A percentile compares a stretch with the other conserved stretches of the same genome.
Evolutionary conservation across 1,139 yeast genomes (phyloP).

Genomic region (Taphrina pruni): DNA sequence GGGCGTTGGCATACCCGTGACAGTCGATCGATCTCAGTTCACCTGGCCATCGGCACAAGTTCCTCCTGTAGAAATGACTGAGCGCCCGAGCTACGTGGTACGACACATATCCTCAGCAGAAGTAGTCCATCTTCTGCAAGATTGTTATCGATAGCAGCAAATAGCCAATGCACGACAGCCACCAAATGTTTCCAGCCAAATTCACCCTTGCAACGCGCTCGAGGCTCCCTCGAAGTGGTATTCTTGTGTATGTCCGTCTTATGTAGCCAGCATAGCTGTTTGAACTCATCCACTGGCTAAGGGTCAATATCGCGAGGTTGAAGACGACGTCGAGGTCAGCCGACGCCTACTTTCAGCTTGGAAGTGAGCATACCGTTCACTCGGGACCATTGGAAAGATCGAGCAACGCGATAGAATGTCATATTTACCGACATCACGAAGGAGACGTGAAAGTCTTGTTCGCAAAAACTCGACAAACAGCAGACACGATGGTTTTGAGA

Average conservation of each 20-base stretch:
- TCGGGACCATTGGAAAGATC: no score
- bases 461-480: slow-evolving; percentile 26
- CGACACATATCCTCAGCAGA: no score
- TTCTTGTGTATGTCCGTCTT: background rate
- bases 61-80: no score
- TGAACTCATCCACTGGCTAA: no score
- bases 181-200: slow-evolving; percentile 6
- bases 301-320: no score
- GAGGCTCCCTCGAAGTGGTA: background rate
- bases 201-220: background rate
- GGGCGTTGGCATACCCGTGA: background rate
- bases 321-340: no score
- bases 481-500: slow-evolving; percentile 23
- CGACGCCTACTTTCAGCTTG: no score
- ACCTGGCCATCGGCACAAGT: no score
- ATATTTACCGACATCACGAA: slow-evolving; percentile 34
- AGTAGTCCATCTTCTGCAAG: background rate
- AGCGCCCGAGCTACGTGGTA: no score
- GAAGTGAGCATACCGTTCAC: no score
- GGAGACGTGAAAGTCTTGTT: slow-evolving; percentile 26
- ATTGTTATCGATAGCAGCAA: background rate
- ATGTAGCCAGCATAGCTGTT: background rate
- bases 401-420: slow-evolving; percentile 9
- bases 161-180: background rate
- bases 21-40: no score